Evolutionary conservation across 1,139 yeast species (phyloP), one percentile per base, ranked within the genome.

Genomic region (Candida sojae): DNA sequence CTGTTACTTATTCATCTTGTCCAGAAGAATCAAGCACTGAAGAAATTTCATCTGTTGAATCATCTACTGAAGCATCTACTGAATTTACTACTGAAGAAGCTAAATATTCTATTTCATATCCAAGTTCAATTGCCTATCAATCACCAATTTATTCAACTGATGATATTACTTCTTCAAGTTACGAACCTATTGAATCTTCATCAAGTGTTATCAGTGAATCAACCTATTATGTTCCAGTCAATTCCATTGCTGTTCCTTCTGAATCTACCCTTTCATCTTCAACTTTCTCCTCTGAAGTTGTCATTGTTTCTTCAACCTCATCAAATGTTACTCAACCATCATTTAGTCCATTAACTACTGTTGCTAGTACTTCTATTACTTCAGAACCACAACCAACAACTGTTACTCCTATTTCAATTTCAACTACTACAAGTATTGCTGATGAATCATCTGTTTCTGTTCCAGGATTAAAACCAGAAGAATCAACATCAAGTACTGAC

Each of bases 401-500:
- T 10, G 12, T 5, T 4, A 28, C 12, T 21, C 6, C 25, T n/a
- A n/a, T n/a, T n/a, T n/a, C n/a, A n/a, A n/a, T n/a, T 23, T 23
- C 26, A 5, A 42, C 51, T 13, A 44, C 47, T 17, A 42, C 50
- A n/a, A 39, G 42, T 30, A 21, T 31, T 39, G 43, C 50, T 13
- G 26, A 11, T 26, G 43, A 32, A 32, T 49, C 48, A 40, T 28
- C 43, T 17, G 50, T 32, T 2, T 10, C 46, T n/a, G 39, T 28
- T 10, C n/a, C 41, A 23, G 26, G 36, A 17, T 17, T 17, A 17
- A 17, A 17, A 17, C 21, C 21, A 28, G 31, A 26, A 28, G 17
- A 29, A 12, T 11, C 41, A n/a, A 5, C 41, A 38, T 26, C 41
- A 5, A 36, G 30, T 8, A 29, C 32, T 4, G 39, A 35, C 1